Evolutionary conservation across 768 basidiomycete species (phyloP), one percentile per base, ranked within the genome.

Genomic region (Lactarius indigo): DNA sequence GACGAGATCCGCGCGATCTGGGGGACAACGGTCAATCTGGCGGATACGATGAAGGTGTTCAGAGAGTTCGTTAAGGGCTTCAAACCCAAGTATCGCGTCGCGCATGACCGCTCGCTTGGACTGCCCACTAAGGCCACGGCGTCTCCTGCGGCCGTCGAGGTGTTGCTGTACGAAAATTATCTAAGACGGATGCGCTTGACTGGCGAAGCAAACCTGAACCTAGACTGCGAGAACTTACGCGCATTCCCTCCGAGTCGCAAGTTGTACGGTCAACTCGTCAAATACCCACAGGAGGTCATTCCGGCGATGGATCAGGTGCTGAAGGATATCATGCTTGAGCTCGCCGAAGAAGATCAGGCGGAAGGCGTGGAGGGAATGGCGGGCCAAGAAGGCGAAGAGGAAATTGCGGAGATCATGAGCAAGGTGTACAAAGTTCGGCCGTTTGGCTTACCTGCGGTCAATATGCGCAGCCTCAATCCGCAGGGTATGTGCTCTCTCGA

Each of bases 281-380:
- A 94, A 73, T 98, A 97, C 77, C 97, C 97, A 0, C 96, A 98
- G 76, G 97, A 99, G 81, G 89, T 98, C 57, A 84, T 99, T 57
- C 96, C 97, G 1, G 93, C 92, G 28, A 95, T 98, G 91, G 97
- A 99, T 81, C 93, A 96, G 72, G 89, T 94, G 1, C 79, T 98
- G 71, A 95, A 96, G 77, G 96, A 98, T 73, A 79, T 91, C 59
- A 92, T 98, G 91, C 78, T 98, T 61, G 92, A 94, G 71, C 74
- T 91, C 52, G 93, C 92, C 0, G 92, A 96, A 59, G 80, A 86
- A 70, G 94, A 97, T 70, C 89, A 88, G 73, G 81, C 83, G 65
- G 83, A 82, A 9, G 88, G 86, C 5, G 75, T 82, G 72, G 87
- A 89, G 28, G 91, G 86, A n/a, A 92, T 94, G 91, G 75, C 80